These are phyloP conservation scores for Aspergillus sergii DNA, from an alignment of 2,329 filamentous ascomycete genomes.

Conservation along the genomic window DNA sequence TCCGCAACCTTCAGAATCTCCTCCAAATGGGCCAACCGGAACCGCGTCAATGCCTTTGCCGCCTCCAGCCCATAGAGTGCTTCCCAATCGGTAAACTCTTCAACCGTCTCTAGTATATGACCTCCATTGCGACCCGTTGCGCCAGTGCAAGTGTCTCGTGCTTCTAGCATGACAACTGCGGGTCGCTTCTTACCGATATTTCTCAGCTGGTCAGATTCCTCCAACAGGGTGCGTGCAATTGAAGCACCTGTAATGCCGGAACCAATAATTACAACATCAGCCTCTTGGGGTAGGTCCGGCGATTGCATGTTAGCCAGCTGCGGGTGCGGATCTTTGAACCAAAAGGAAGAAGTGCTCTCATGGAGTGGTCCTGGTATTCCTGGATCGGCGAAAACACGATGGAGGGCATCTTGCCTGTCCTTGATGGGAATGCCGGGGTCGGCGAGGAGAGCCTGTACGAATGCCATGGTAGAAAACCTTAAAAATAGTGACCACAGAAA, in stretches of 20 bases:
- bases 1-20: conserved; percentile 25
- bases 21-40: conserved; percentile 27
- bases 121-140: conserved; percentile 39
- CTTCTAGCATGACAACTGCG: conserved; percentile 32
- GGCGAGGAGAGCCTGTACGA: conserved; percentile 22
- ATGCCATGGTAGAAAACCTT: conserved; percentile 22
- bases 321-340: conserved; percentile 29
- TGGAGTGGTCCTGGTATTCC: conserved; percentile 22
- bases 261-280: conserved; percentile 35
- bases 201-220: not conserved
- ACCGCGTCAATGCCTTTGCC: conserved; percentile 25
- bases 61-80: conserved; percentile 20
- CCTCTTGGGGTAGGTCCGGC: conserved; percentile 23
- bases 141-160: conserved; percentile 34
- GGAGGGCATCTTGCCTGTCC: conserved; percentile 27
- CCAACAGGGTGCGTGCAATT: conserved; percentile 28
- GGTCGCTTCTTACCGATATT: conserved; percentile 1
- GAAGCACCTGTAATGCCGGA: conserved; percentile 33
- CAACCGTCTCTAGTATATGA: conserved; percentile 32
- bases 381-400: conserved; percentile 28
- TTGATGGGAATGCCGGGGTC: conserved; percentile 20
- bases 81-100: conserved; percentile 26
- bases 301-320: conserved; percentile 23
- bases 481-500: not conserved
- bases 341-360: conserved; percentile 38